Conservation (phyloP, 2,329 filamentous ascomycete genomes). For the Colletotrichum siamense region DNA sequence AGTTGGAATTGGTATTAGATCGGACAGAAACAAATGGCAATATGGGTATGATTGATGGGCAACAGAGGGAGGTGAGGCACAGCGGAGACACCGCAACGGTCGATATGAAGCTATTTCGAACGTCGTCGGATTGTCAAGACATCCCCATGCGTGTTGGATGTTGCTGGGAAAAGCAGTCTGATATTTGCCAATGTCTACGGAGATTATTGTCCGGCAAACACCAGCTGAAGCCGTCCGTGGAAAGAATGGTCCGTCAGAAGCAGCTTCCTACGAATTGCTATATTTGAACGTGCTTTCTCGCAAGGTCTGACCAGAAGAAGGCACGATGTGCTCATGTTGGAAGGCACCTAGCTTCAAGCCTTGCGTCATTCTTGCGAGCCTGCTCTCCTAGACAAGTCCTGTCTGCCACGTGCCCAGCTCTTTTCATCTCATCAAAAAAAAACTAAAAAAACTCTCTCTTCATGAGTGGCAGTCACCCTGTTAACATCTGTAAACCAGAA, state of each 20-base stretch:
- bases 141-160: neutral
- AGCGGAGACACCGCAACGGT: neutral
- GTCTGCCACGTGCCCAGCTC: neutral
- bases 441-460: too few relatives aligned
- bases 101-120: slow-evolving; percentile 14
- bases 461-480: neutral
- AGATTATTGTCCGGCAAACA: neutral
- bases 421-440: neutral
- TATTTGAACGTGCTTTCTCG: neutral
- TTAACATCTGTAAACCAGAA: neutral
- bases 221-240: neutral
- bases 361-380: neutral
- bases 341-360: neutral
- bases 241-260: accelerated
- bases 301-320: neutral
- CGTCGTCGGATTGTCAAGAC: neutral
- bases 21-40: neutral
- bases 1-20: neutral
- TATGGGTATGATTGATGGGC: slow-evolving; percentile 8
- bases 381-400: neutral
- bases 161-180: neutral
- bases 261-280: neutral
- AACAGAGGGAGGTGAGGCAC: neutral
- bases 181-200: neutral
- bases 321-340: neutral